Evolutionary conservation across 2,329 filamentous ascomycete genomes (phyloP).

Genomic region (Anthostomella pinea): DNA sequence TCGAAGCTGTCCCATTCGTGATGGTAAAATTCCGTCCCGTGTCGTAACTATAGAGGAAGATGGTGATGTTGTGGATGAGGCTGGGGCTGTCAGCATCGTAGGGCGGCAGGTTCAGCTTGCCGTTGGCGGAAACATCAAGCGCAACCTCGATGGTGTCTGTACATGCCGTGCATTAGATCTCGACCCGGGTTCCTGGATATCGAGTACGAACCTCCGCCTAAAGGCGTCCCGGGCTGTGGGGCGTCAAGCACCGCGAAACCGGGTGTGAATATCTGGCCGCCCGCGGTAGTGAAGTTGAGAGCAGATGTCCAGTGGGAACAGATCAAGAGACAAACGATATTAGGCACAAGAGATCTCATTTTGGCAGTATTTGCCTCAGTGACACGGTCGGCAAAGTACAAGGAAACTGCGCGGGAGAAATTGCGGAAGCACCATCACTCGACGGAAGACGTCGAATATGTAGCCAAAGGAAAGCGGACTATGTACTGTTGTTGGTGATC

Average conservation of each 20-base stretch:
- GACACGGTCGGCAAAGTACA: slow-evolving; percentile 4
- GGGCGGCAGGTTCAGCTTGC: slow-evolving; percentile 58
- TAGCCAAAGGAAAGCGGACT: too few relatives aligned
- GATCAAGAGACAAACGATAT: slow-evolving; percentile 25
- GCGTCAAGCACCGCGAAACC: slow-evolving; percentile 66
- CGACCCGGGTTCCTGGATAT: slow-evolving; percentile 1
- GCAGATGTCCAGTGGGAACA: slow-evolving; percentile 29
- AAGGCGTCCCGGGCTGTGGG: slow-evolving; percentile 61
- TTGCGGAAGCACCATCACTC: too few relatives aligned
- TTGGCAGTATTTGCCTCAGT: slow-evolving; percentile 4
- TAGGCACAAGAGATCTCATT: slow-evolving; percentile 21
- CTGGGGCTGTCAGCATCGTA: slow-evolving; percentile 52
- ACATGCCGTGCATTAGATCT: slow-evolving; percentile 22
- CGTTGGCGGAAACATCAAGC: slow-evolving; percentile 64
- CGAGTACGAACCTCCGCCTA: slow-evolving; percentile 55
- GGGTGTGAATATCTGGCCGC: slow-evolving; percentile 67
- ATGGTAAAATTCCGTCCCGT: slow-evolving; percentile 66
- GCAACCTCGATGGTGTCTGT: slow-evolving; percentile 60
- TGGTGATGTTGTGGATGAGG: slow-evolving; percentile 60
- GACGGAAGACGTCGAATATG: too few relatives aligned
- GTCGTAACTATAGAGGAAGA: slow-evolving; percentile 65
- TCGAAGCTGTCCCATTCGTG: slow-evolving; percentile 57
- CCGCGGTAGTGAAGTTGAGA: slow-evolving; percentile 54
- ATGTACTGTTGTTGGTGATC: too few relatives aligned
- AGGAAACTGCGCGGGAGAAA: too few relatives aligned